Evolutionary conservation across 768 basidiomycete genomes (phyloP).

Genomic region (Mycena vulgaris): DNA sequence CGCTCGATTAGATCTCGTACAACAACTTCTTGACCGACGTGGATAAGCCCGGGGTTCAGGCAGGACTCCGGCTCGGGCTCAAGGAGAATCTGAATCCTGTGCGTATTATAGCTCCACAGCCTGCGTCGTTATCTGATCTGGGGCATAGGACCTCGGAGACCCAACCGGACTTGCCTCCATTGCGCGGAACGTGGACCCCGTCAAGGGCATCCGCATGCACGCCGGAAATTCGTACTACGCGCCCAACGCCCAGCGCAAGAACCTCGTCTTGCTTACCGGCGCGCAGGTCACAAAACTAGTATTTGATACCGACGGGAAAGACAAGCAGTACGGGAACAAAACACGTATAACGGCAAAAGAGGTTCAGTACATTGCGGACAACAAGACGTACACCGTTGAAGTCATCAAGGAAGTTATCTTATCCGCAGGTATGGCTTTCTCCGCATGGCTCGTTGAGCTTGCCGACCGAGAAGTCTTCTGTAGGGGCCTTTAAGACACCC

Average conservation of each 20-base stretch:
- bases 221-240: background rate
- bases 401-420: slow-evolving; percentile 1
- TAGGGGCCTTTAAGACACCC: background rate
- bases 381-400: background rate
- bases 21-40: background rate
- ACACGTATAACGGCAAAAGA: background rate
- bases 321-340: no score
- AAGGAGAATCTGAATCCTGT: background rate
- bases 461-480: no score
- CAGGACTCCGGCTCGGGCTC: background rate
- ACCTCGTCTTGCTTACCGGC: slow-evolving; percentile 4
- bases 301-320: background rate
- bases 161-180: background rate
- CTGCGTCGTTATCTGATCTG: no score
- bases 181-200: background rate
- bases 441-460: no score
- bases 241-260: background rate
- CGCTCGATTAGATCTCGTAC: background rate
- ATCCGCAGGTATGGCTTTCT: background rate
- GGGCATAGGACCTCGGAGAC: background rate
- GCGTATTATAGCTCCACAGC: background rate
- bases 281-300: background rate
- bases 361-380: background rate
- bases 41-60: background rate
- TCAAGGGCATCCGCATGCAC: background rate